These are phyloP conservation scores for Pseudoturritis turrita DNA, from an alignment of 345 rosid species.

Conservation along the genomic window DNA sequence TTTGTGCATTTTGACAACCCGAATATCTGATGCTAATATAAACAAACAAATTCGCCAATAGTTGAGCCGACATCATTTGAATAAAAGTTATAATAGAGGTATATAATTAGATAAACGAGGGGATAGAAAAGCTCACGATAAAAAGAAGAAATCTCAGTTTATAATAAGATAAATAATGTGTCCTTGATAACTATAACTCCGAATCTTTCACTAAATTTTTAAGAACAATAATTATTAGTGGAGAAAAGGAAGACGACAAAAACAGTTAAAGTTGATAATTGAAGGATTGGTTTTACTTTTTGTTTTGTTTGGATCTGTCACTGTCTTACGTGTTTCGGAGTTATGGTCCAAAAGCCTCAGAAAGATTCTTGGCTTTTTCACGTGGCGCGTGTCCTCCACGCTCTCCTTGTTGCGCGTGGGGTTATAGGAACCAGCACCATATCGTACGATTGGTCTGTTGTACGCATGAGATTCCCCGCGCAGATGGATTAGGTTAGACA, in stretches of 20 bases:
- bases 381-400: slow-evolving; percentile 6
- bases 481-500: slow-evolving; percentile 26
- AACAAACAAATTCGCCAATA: no score
- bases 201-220: slow-evolving; percentile 23
- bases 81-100: neutral
- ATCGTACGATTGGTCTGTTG: slow-evolving; percentile 32
- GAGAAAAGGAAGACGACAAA: slow-evolving; percentile 11
- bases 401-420: neutral
- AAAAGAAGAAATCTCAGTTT: neutral
- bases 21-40: no score
- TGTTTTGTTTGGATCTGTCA: slow-evolving; percentile 30
- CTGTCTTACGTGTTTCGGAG: slow-evolving; percentile 27
- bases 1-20: no score
- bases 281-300: slow-evolving; percentile 19
- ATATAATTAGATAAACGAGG: neutral
- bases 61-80: slow-evolving; percentile 25
- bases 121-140: slow-evolving; percentile 12
- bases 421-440: neutral
- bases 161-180: neutral
- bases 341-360: slow-evolving; percentile 16
- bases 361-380: slow-evolving; percentile 18
- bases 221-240: neutral
- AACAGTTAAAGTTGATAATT: slow-evolving; percentile 29
- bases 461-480: slow-evolving; percentile 38
- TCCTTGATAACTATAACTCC: neutral